phyloP scores from a whole-genome alignment of 2,329 filamentous ascomycete species.

The Aspergillus uvarum region DNA sequence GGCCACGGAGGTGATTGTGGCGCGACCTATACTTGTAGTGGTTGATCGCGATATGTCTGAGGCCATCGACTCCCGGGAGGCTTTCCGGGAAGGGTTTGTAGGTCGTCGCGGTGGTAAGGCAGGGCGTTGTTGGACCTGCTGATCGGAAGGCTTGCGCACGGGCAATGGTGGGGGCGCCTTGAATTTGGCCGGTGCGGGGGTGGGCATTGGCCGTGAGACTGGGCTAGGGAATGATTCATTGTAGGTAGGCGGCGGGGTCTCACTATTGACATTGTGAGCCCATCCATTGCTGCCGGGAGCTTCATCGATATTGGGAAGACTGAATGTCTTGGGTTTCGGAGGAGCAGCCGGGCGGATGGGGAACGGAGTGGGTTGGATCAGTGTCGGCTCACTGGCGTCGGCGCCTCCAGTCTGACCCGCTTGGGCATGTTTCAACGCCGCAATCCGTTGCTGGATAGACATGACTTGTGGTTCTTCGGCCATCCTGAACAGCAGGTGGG shows the following conservation, averaged over 20 bases:
- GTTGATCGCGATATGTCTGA: constrained; percentile 55
- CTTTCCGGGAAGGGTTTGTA: constrained; percentile 37
- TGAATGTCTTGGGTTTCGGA: constrained; percentile 5
- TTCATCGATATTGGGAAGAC: neutral
- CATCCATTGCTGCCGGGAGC: constrained; percentile 27
- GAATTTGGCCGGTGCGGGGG: constrained; percentile 24
- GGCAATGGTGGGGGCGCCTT: constrained; percentile 48
- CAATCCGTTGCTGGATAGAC: constrained; percentile 49
- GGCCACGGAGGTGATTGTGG: constrained; percentile 33
- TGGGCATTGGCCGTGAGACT: constrained; percentile 26
- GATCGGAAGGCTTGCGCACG: constrained; percentile 40
- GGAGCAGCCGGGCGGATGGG: constrained; percentile 29
- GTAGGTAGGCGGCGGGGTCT: constrained; percentile 24
- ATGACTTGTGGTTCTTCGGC: constrained; percentile 44
- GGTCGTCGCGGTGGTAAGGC: constrained; percentile 50
- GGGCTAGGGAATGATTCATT: constrained; percentile 23
- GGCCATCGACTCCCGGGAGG: constrained; percentile 53
- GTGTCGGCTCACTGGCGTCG: constrained; percentile 28
- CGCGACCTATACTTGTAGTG: constrained; percentile 40
- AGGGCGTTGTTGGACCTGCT: constrained; percentile 33
- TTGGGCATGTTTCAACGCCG: constrained; percentile 46
- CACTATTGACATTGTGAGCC: constrained; percentile 28
- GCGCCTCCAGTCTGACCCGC: constrained; percentile 34
- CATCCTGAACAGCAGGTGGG: constrained; percentile 25
- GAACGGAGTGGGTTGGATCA: constrained; percentile 22